Evolutionary conservation across 2,329 filamentous ascomycete species (phyloP).

Genomic region (Nakataea oryzae): DNA sequence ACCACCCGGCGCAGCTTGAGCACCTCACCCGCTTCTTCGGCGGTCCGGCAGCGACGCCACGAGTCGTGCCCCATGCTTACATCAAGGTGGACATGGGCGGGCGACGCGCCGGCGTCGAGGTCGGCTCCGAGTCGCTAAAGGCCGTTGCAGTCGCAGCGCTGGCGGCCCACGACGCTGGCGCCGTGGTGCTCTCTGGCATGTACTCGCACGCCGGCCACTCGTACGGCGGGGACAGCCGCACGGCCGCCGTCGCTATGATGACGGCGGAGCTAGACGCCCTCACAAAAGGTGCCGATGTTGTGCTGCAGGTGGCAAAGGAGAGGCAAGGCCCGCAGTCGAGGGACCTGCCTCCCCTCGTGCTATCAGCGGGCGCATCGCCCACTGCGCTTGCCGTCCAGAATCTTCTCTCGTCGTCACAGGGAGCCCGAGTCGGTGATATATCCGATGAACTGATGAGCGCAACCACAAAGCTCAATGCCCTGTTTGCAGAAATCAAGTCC

Average conservation of each 20-base stretch:
- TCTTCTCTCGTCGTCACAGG: conserved; percentile 8
- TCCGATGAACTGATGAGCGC: conserved; percentile 16
- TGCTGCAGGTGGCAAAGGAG: not conserved
- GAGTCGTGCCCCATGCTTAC: conserved; percentile 41
- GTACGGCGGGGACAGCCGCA: conserved; percentile 45
- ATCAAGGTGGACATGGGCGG: conserved; percentile 69
- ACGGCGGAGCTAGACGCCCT: conserved; percentile 48
- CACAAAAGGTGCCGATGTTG: conserved; percentile 27
- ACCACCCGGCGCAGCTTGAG: conserved; percentile 51
- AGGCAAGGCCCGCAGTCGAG: not conserved
- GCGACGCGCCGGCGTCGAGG: conserved; percentile 56
- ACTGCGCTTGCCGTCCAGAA: conserved; percentile 60
- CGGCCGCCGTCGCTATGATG: conserved; percentile 47
- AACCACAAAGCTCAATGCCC: conserved; percentile 18
- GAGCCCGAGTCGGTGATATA: not conserved
- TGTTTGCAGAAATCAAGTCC: conserved; percentile 11
- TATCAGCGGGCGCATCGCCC: conserved; percentile 70
- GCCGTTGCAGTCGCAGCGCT: conserved; percentile 35
- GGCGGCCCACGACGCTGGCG: conserved; percentile 24
- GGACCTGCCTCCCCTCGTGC: conserved; percentile 23
- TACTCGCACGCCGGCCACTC: conserved; percentile 68
- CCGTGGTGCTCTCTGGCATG: conserved; percentile 45
- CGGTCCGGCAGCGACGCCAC: not conserved
- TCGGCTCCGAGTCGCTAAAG: conserved; percentile 32
- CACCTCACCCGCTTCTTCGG: not conserved